phyloP scores from a whole-genome alignment of 257 asterid genomes.

The Cynanchum wilfordii region DNA sequence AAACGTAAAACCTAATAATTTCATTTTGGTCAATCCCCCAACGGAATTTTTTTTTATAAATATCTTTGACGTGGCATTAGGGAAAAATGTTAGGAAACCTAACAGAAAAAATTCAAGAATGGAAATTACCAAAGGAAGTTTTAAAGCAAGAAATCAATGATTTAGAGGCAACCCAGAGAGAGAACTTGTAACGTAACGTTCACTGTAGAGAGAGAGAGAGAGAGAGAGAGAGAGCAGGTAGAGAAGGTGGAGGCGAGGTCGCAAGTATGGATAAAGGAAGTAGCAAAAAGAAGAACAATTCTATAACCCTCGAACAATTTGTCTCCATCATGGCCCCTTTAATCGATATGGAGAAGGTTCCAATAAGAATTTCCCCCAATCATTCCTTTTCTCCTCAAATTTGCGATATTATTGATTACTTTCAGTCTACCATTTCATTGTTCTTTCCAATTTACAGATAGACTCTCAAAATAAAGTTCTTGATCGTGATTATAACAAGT shows the following conservation, averaged over 20 bases:
- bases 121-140: too few species aligned
- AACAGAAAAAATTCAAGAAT: too few species aligned
- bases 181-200: too few species aligned
- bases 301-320: conserved; percentile 72
- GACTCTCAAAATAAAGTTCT: background rate
- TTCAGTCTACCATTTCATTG: background rate
- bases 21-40: background rate
- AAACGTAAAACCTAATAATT: background rate
- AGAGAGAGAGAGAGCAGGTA: background rate
- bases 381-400: background rate
- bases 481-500: background rate
- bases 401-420: background rate
- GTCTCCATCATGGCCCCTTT: conserved; percentile 86
- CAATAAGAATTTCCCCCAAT: background rate
- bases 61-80: too few species aligned
- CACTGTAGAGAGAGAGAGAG: background rate
- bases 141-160: too few species aligned
- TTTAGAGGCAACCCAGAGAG: too few species aligned
- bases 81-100: too few species aligned
- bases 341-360: conserved; percentile 87
- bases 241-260: conserved; percentile 7
- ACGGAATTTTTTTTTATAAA: too few species aligned
- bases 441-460: background rate
- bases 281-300: conserved; percentile 23
- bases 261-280: conserved; percentile 57